Evolutionary conservation across 2,329 filamentous ascomycete species (phyloP).

Genomic region (Penicillium frequentans): DNA sequence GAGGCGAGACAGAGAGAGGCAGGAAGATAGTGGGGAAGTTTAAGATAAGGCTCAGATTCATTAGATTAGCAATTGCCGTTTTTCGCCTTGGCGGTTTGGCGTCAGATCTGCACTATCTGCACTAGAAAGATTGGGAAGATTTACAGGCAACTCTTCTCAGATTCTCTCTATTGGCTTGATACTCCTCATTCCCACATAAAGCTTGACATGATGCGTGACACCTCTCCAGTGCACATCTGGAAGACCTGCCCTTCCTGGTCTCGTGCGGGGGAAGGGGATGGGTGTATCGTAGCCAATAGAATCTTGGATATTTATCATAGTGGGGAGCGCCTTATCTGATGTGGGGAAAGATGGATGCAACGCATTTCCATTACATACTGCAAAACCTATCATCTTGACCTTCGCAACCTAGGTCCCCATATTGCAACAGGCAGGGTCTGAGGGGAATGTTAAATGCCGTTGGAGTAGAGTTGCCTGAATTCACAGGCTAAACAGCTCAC

Average conservation of each 20-base stretch:
- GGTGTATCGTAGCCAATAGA: background rate
- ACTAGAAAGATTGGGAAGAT: background rate
- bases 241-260: background rate
- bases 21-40: slow-evolving; percentile 1
- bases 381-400: background rate
- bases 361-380: background rate
- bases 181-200: background rate
- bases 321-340: background rate
- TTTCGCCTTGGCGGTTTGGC: background rate
- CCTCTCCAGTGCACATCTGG: background rate
- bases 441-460: too few species aligned
- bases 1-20: background rate
- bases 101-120: background rate
- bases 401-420: too few species aligned
- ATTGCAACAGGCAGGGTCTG: too few species aligned
- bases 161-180: background rate
- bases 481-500: background rate
- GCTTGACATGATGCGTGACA: background rate
- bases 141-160: background rate
- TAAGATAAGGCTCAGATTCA: background rate
- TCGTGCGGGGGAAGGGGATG: background rate
- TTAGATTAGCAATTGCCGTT: background rate
- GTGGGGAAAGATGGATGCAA: background rate
- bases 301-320: background rate
- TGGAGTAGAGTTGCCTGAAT: background rate